A percentile compares a stretch with the other conserved stretches of the same genome.
Evolutionary conservation across 2,329 filamentous ascomycete genomes (phyloP).

Genomic region (Fusarium falciforme): DNA sequence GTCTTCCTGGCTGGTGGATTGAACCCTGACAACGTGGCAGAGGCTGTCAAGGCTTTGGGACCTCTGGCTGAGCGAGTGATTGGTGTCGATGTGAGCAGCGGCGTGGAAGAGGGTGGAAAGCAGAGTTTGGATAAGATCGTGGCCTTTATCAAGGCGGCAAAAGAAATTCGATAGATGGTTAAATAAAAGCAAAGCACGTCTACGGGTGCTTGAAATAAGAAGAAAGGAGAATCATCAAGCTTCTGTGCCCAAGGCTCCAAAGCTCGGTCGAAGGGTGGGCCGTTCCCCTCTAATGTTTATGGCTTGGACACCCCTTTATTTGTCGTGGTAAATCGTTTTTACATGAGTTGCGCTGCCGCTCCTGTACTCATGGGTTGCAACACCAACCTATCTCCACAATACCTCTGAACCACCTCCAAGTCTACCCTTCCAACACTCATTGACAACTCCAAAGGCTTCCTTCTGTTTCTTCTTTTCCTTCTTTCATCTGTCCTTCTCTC

Average conservation of each 20-base stretch:
- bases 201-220: neutral
- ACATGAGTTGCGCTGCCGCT: neutral
- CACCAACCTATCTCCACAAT: slow-evolving; percentile 2
- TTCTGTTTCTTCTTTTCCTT: neutral
- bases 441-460: neutral
- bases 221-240: neutral
- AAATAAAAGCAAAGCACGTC: slow-evolving; percentile 13
- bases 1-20: slow-evolving; percentile 89
- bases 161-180: slow-evolving; percentile 62
- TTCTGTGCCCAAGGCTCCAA: neutral
- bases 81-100: slow-evolving; percentile 93
- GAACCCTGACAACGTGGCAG: slow-evolving; percentile 80
- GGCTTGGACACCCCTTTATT: neutral
- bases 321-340: neutral
- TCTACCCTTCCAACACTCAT: neutral
- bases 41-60: slow-evolving; percentile 72
- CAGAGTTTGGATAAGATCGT: slow-evolving; percentile 86
- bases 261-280: neutral
- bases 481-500: neutral
- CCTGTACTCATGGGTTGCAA: slow-evolving; percentile 10
- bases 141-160: slow-evolving; percentile 81
- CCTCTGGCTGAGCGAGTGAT: slow-evolving; percentile 72
- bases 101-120: slow-evolving; percentile 85
- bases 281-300: neutral
- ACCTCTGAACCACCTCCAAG: neutral